Percentiles rank a stretch among this genome's conserved stretches.
These are phyloP conservation scores for Saturnispora sanitii DNA, from an alignment of 805 yeast species.

Conservation along the genomic window DNA sequence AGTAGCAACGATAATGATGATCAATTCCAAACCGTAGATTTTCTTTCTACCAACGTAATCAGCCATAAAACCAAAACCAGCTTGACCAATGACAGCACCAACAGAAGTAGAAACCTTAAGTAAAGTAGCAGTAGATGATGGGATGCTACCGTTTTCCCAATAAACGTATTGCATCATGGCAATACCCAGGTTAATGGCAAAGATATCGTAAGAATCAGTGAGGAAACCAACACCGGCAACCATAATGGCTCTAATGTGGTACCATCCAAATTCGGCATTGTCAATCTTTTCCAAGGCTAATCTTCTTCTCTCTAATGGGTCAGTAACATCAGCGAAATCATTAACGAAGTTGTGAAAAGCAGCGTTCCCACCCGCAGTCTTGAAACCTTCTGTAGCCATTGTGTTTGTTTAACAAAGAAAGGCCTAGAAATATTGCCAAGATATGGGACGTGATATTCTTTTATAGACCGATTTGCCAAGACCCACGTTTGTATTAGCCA, in stretches of 20 bases:
- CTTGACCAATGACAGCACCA: conserved; percentile 88
- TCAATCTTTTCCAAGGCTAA: conserved; percentile 77
- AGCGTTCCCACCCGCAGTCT: conserved; percentile 66
- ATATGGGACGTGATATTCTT: not conserved
- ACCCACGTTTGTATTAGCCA: not conserved
- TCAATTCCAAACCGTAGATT: conserved; percentile 79
- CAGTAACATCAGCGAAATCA: conserved; percentile 73
- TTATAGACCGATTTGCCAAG: not conserved
- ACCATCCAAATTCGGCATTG: conserved; percentile 72
- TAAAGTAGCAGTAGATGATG: conserved; percentile 64
- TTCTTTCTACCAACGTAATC: conserved; percentile 79
- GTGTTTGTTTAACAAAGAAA: not conserved
- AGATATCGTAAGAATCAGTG: conserved; percentile 88
- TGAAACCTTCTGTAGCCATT: conserved; percentile 9
- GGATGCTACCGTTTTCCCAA: conserved; percentile 48
- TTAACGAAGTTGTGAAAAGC: conserved; percentile 78
- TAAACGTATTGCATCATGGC: conserved; percentile 69
- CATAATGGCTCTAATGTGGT: conserved; percentile 68
- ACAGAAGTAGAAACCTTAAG: conserved; percentile 85
- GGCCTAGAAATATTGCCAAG: not conserved
- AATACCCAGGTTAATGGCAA: conserved; percentile 77
- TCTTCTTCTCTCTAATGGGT: conserved; percentile 81
- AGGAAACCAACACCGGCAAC: conserved; percentile 93
- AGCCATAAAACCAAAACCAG: conserved; percentile 74
- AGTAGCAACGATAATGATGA: conserved; percentile 74